phyloP scores from a whole-genome alignment of 2,329 filamentous ascomycete genomes.

The Anisogramma anomala region DNA sequence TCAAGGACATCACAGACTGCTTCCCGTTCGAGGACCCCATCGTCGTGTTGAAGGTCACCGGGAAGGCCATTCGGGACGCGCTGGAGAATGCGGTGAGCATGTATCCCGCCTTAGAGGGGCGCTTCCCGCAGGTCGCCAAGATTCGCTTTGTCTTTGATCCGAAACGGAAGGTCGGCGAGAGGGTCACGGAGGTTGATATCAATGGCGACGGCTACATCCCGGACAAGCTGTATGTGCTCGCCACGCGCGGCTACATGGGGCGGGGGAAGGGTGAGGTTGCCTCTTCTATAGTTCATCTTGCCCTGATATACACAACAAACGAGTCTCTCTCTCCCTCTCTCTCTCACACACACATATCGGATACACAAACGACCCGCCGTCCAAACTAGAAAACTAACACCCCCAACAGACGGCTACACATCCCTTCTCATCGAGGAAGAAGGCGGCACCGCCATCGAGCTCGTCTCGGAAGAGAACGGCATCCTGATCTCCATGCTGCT shows the following conservation, averaged over 20 bases:
- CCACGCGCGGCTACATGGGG: constrained; percentile 80
- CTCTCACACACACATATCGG: background rate
- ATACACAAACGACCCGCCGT: background rate
- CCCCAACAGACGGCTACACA: constrained; percentile 55
- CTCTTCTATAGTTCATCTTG: background rate
- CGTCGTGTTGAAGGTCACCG: constrained; percentile 61
- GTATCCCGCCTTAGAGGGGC: constrained; percentile 68
- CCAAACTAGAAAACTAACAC: no score
- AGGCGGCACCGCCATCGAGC: constrained; percentile 63
- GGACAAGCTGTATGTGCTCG: constrained; percentile 56
- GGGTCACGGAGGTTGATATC: constrained; percentile 53
- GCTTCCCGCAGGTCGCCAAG: constrained; percentile 70
- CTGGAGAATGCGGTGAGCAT: constrained; percentile 73
- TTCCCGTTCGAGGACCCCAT: constrained; percentile 91
- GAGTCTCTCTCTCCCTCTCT: background rate
- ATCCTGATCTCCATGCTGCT: constrained; percentile 78
- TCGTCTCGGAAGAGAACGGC: constrained; percentile 78
- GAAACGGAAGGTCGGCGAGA: constrained; percentile 43
- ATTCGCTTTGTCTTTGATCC: constrained; percentile 67
- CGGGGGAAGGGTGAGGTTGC: constrained; percentile 60
- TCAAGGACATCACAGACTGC: constrained; percentile 78
- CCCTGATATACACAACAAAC: no score
- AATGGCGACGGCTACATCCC: constrained; percentile 49
- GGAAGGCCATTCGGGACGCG: constrained; percentile 63
- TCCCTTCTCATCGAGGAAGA: constrained; percentile 64